phyloP scores from a whole-genome alignment of 345 rosid species.

The Eucalyptus lansdowneana region DNA sequence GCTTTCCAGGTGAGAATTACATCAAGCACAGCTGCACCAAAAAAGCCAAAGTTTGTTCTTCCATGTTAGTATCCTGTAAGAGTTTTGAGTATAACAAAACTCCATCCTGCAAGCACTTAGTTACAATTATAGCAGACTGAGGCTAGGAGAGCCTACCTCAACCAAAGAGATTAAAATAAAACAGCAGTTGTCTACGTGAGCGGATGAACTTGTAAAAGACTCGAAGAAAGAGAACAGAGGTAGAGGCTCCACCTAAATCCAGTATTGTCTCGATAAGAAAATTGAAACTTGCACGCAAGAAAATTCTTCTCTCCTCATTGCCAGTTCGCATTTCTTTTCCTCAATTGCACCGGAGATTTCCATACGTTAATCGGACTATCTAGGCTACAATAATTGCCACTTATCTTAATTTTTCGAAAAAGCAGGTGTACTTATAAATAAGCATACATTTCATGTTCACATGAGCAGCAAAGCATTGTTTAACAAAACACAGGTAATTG shows the following conservation, averaged over 20 bases:
- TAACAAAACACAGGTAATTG: not conserved
- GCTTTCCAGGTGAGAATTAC: constrained; percentile 91
- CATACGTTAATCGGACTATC: not conserved
- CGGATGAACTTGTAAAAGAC: not conserved
- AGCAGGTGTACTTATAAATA: no score
- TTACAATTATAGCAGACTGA: not conserved
- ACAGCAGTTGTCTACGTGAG: not conserved
- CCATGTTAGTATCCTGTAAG: not conserved
- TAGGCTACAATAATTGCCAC: not conserved
- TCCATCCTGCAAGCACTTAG: no score
- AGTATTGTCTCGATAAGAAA: not conserved
- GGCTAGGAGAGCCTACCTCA: not conserved
- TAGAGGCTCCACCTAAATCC: not conserved
- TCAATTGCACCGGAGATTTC: not conserved
- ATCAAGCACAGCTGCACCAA: constrained; percentile 77
- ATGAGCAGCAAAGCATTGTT: not conserved
- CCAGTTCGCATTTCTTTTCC: no score
- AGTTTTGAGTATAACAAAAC: not conserved
- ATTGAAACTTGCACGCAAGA: not conserved
- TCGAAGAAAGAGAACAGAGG: not conserved
- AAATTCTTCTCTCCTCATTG: not conserved
- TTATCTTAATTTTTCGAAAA: no score
- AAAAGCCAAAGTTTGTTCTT: not conserved
- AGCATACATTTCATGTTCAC: not conserved
- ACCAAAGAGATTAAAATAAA: no score